Evolutionary conservation across 1,284 basidiomycete species (phyloP).

Genomic region (Xerocomus nothofagi): DNA sequence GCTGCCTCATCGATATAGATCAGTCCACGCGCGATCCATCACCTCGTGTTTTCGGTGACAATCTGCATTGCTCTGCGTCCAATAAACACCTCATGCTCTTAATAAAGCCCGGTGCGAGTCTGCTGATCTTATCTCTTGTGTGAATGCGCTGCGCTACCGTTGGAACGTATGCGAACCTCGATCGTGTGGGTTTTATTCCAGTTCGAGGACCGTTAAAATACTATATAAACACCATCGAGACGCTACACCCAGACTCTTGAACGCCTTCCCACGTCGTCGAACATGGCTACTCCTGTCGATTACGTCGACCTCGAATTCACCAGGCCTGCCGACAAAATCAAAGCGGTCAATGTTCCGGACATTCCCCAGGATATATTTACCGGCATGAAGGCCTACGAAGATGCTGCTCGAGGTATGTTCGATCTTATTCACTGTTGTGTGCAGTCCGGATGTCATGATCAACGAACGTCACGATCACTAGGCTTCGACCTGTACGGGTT

Average conservation of each 20-base stretch:
- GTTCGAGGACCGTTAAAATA: neutral
- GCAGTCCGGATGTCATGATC: no score
- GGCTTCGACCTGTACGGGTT: slow-evolving; percentile 28
- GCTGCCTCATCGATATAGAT: slow-evolving; percentile 5
- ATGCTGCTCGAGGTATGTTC: slow-evolving; percentile 34
- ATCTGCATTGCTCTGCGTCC: no score
- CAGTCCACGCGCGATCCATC: slow-evolving; percentile 2
- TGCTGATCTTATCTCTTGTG: slow-evolving; percentile 11
- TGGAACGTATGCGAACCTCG: neutral
- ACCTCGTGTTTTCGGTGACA: slow-evolving; percentile 1
- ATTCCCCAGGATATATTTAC: slow-evolving; percentile 33
- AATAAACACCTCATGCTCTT: neutral
- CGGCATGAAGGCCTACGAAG: slow-evolving; percentile 38
- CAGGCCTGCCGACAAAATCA: slow-evolving; percentile 37
- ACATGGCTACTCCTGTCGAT: slow-evolving; percentile 24
- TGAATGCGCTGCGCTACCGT: neutral
- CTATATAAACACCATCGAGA: slow-evolving; percentile 9
- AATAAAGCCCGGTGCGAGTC: neutral
- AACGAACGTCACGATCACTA: slow-evolving; percentile 2
- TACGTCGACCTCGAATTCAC: slow-evolving; percentile 34
- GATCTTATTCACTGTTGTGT: neutral
- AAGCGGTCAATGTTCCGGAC: slow-evolving; percentile 34
- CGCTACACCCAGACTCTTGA: neutral
- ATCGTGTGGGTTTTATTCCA: slow-evolving; percentile 3
- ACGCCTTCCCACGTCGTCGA: neutral